These are phyloP conservation scores for Phytophthora vignae DNA, from an alignment of 352 stramenopile genomes.

Conservation along the genomic window DNA sequence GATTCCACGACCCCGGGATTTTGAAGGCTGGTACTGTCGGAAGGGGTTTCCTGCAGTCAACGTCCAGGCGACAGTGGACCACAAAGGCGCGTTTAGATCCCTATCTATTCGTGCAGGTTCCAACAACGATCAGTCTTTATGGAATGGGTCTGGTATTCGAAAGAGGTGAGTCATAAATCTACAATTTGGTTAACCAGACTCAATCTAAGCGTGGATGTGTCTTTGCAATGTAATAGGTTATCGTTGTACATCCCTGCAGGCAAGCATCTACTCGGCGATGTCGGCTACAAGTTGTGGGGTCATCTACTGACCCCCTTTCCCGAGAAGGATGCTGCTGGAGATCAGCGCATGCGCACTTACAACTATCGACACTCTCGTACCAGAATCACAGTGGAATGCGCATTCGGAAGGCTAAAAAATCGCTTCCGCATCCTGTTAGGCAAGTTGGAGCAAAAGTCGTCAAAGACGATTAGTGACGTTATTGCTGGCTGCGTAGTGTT, in stretches of 20 bases:
- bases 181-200: neutral
- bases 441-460: neutral
- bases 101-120: neutral
- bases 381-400: neutral
- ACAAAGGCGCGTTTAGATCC: neutral
- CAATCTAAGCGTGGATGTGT: neutral
- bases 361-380: neutral
- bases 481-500: neutral
- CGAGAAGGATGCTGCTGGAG: constrained; percentile 1
- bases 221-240: neutral
- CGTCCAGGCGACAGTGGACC: neutral
- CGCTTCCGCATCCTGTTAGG: constrained; percentile 1
- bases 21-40: neutral
- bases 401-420: neutral
- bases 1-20: constrained; percentile 3
- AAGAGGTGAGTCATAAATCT: neutral
- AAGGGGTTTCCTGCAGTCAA: neutral
- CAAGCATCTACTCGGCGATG: constrained; percentile 2
- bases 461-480: constrained; percentile 1
- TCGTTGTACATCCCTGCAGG: neutral
- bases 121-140: neutral
- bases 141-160: neutral
- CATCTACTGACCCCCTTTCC: constrained; percentile 4
- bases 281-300: constrained; percentile 2
- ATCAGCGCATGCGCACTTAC: neutral